phyloP scores from a whole-genome alignment of 2,329 filamentous ascomycete species.

The Microcyclospora tardicrescens region DNA sequence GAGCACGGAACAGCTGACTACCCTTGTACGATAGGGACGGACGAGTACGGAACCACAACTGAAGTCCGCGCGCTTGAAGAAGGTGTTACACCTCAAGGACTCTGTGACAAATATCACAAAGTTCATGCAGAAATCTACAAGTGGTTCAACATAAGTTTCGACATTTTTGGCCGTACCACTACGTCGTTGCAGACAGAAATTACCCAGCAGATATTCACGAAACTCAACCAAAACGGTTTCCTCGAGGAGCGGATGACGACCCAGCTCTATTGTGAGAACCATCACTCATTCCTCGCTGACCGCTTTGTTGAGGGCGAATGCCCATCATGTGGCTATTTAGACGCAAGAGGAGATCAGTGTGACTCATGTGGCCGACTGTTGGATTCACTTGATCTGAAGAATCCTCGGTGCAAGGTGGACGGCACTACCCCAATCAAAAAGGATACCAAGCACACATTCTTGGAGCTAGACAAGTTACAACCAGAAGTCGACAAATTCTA shows the following conservation, averaged over 20 bases:
- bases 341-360: slow-evolving; percentile 42
- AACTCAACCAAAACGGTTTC: slow-evolving; percentile 79
- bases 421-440: slow-evolving; percentile 65
- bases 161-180: slow-evolving; percentile 87
- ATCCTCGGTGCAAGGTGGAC: slow-evolving; percentile 85
- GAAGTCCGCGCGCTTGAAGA: slow-evolving; percentile 92
- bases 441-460: slow-evolving; percentile 80
- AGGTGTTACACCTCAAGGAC: slow-evolving; percentile 63
- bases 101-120: slow-evolving; percentile 86
- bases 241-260: slow-evolving; percentile 75
- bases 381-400: slow-evolving; percentile 50
- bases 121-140: slow-evolving; percentile 85
- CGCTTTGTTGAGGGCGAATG: slow-evolving; percentile 73
- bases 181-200: slow-evolving; percentile 84
- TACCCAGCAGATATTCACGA: slow-evolving; percentile 77
- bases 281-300: slow-evolving; percentile 59
- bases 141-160: slow-evolving; percentile 92
- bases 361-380: slow-evolving; percentile 38
- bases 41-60: slow-evolving; percentile 92
- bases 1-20: no score
- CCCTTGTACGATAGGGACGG: no score
- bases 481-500: slow-evolving; percentile 64
- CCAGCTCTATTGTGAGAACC: slow-evolving; percentile 73
- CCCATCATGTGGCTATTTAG: slow-evolving; percentile 49
- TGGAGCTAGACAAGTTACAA: slow-evolving; percentile 76